Evolutionary conservation across 768 basidiomycete genomes (phyloP), one percentile per base, ranked within the genome.

Genomic region (Lepiota venenata): DNA sequence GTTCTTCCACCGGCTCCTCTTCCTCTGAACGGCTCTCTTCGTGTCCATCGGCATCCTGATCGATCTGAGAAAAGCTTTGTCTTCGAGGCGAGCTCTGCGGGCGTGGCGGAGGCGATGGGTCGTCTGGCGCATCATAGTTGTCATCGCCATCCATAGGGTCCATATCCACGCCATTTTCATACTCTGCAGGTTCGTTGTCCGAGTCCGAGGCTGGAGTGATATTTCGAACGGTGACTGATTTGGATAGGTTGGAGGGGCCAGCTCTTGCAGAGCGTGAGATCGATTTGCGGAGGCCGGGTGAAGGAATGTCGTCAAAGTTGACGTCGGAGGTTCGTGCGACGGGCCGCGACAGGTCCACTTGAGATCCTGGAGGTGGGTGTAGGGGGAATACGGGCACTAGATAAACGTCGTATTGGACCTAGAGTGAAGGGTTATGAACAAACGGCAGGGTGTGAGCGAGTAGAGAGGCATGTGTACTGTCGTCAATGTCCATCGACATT

Each of bases 401-500:
- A 62, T 37, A 78, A 68, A 61, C 75, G 74, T 29, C 69, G 69
- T 50, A 75, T 63, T 21, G 74, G 80, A 56, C 71, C 78, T 79
- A n/a, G n/a, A n/a, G 22, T 29, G 18, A 10, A 29, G 12, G 29
- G 38, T 12, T 37, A 36, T 47, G 2, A 58, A 11, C 4, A 40
- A 10, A 35, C 22, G 32, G 36, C 7, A 20, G 15, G n/a, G 22
- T 9, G 20, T 6, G 7, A 38, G 27, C 3, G 21, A 29, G 36
- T 47, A 21, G 50, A 4, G 15, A 74, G 25, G 25, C 25, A 25
- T 25, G 2, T 82, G 66, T 65, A 88, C 88, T 87, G 58, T 88
- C 84, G 21, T 47, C 53, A 27, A 91, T 56, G 49, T 88, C 86
- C 90, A 92, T 91, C 10, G 83, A 84, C 77, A 84, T 82, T 61